These are phyloP conservation scores for Yamadazyma laniorum DNA, from an alignment of 805 yeast species.

Conservation along the genomic window DNA sequence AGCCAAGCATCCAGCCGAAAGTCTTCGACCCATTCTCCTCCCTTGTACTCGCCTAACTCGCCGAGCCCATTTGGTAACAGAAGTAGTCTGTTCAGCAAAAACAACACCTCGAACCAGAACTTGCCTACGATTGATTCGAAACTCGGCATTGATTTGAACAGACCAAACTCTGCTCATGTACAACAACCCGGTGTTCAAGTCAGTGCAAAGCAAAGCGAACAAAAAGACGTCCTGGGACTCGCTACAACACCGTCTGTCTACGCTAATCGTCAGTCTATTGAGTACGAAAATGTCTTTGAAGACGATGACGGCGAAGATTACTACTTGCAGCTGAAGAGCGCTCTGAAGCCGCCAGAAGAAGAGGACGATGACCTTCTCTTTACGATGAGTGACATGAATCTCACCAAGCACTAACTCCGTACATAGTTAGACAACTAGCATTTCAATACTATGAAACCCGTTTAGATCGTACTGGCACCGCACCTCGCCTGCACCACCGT, in stretches of 20 bases:
- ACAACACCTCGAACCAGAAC: background rate
- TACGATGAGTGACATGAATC: constrained; percentile 74
- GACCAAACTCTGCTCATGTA: background rate
- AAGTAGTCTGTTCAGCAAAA: background rate
- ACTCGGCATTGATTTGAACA: constrained; percentile 15
- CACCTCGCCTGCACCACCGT: too few species aligned
- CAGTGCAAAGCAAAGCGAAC: background rate
- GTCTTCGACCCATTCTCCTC: constrained; percentile 24
- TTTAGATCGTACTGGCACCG: too few species aligned
- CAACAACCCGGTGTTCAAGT: background rate
- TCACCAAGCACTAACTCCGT: constrained; percentile 26
- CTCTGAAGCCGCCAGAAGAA: constrained; percentile 18
- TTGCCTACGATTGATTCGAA: constrained; percentile 34
- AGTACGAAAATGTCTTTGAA: constrained; percentile 42
- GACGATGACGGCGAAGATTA: constrained; percentile 53
- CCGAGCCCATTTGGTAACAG: constrained; percentile 16
- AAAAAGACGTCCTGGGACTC: constrained; percentile 25
- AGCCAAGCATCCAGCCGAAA: constrained; percentile 18
- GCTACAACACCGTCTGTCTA: constrained; percentile 37
- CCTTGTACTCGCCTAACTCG: constrained; percentile 15
- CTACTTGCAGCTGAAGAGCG: constrained; percentile 14
- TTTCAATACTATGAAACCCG: too few species aligned
- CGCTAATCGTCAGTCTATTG: constrained; percentile 20
- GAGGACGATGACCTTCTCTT: constrained; percentile 64
- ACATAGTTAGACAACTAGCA: constrained; percentile 39